phyloP scores from a whole-genome alignment of 495 filamentous ascomycete genomes.

The Lophiotrema nucula region DNA sequence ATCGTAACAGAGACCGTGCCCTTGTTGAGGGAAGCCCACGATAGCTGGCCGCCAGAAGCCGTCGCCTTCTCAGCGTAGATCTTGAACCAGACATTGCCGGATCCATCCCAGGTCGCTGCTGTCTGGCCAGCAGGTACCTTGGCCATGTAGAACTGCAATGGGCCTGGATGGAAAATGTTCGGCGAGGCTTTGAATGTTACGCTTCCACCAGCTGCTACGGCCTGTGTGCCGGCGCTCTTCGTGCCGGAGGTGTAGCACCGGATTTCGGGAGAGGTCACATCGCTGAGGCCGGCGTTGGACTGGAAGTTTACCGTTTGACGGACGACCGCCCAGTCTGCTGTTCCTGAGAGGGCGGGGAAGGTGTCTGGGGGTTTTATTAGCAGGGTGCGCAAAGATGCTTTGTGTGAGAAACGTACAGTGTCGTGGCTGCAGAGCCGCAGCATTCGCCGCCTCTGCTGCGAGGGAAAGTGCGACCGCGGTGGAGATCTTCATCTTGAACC shows the following conservation, averaged over 20 bases:
- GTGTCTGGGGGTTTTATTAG: constrained; percentile 25
- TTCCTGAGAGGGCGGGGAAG: constrained; percentile 25
- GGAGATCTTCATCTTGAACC: constrained; percentile 19
- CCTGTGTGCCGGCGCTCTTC: constrained; percentile 41
- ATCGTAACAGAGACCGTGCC: constrained; percentile 46
- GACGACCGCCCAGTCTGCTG: constrained; percentile 50
- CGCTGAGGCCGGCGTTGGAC: constrained; percentile 52
- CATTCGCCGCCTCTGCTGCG: constrained; percentile 4
- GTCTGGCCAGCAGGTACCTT: constrained; percentile 51
- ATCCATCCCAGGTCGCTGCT: constrained; percentile 49
- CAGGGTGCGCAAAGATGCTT: neutral
- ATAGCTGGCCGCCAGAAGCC: constrained; percentile 37
- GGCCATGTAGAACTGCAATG: constrained; percentile 54
- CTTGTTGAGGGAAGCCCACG: constrained; percentile 45
- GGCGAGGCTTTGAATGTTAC: constrained; percentile 48
- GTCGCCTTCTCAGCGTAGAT: constrained; percentile 39
- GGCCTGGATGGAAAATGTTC: constrained; percentile 52
- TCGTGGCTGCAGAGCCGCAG: constrained; percentile 23
- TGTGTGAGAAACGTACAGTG: constrained; percentile 15
- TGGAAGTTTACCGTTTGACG: constrained; percentile 55
- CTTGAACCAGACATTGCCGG: constrained; percentile 54
- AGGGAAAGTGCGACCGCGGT: constrained; percentile 4
- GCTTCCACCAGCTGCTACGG: constrained; percentile 48
- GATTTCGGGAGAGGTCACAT: constrained; percentile 49
- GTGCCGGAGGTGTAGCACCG: constrained; percentile 51